Base-by-base conservation (phyloP, 1,284 basidiomycete species). In the Leccinum cinnamomeum region DNA sequence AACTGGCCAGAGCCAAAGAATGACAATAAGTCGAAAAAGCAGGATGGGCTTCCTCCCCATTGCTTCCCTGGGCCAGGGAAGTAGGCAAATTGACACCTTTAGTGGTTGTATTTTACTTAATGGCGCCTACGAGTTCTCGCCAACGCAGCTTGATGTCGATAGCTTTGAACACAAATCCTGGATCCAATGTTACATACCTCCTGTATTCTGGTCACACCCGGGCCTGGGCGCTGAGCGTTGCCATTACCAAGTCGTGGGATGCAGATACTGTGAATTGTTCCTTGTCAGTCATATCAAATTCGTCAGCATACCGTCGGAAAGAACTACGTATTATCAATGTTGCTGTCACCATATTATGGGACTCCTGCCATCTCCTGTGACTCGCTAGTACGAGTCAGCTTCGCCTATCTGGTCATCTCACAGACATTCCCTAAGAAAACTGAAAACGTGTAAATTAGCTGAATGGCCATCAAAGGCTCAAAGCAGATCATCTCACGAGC, bases 401-500 rank as follows among this genome's bases (percentile, higher is more conserved):
- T 58, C 3, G 56, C 16, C 37, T 59, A 23, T 14, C 16, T 58
- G 16, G 6, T 28, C 25, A 37, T 59, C 33, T 58, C 23, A 23
- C 23, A 25, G 14, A n/a, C 14, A 10, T 41, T 44, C n/a, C 33
- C 12, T 8, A 25, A 28, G 11, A n/a, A 10, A n/a, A 18, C 23
- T 6, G 16, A 7, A n/a, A 8, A 20, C 7, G 14, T 28, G 33
- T 37, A 20, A 57, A 30, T 58, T 30, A 11, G 10, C 30, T 57
- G 14, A 33, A n/a, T 16, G 1, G 1, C 25, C 7, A 7, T 57
- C 56, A 58, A 11, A 33, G 30, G 30, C 30, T 33, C 30, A 11
- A 35, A 18, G 30, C 12, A n/a, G 14, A 20, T 35, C 20, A 58
- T 58, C 56, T 28, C 56, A 59, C 56, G 56, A 59, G n/a, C 16